phyloP scores from a whole-genome alignment of 2,329 filamentous ascomycete species.

The Periconia sp. region DNA sequence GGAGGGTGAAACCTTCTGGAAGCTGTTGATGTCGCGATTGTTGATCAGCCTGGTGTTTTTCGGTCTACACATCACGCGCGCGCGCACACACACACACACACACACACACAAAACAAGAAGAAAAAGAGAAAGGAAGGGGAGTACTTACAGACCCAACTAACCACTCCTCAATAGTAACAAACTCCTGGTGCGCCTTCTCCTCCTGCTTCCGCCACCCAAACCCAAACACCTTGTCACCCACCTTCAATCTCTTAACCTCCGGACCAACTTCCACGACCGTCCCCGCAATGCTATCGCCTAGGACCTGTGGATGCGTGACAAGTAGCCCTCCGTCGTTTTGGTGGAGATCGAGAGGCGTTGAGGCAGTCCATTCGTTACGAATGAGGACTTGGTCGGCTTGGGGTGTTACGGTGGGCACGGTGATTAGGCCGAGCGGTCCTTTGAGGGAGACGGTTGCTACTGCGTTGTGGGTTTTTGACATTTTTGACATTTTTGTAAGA shows the following conservation, averaged over 20 bases:
- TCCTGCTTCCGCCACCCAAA: slow-evolving; percentile 53
- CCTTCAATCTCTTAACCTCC: slow-evolving; percentile 45
- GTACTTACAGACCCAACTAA: slow-evolving; percentile 35
- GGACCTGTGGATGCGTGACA: slow-evolving; percentile 52
- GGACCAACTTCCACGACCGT: slow-evolving; percentile 56
- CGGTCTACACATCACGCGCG: too few relatives aligned
- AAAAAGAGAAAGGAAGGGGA: too few relatives aligned
- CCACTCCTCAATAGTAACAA: slow-evolving; percentile 55
- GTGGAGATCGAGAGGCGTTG: slow-evolving; percentile 64
- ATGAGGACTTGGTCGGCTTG: slow-evolving; percentile 54
- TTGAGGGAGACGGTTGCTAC: slow-evolving; percentile 45
- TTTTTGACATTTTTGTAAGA: too few relatives aligned
- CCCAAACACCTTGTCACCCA: slow-evolving; percentile 60
- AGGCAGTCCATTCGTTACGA: slow-evolving; percentile 60
- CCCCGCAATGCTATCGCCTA: slow-evolving; percentile 57
- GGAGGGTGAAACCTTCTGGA: slow-evolving; percentile 44
- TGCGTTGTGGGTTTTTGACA: slow-evolving; percentile 38
- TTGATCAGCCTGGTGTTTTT: too few relatives aligned
- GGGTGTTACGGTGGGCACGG: slow-evolving; percentile 40
- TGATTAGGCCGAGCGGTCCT: slow-evolving; percentile 36
- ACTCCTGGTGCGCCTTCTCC: slow-evolving; percentile 60
- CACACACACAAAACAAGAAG: too few relatives aligned
- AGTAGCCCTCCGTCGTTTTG: slow-evolving; percentile 62
- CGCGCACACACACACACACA: too few relatives aligned
- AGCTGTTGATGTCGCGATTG: slow-evolving; percentile 31